Evolutionary conservation across 1,284 basidiomycete species (phyloP), one percentile per base, ranked within the genome.

Genomic region (Entoloma clypeatum): DNA sequence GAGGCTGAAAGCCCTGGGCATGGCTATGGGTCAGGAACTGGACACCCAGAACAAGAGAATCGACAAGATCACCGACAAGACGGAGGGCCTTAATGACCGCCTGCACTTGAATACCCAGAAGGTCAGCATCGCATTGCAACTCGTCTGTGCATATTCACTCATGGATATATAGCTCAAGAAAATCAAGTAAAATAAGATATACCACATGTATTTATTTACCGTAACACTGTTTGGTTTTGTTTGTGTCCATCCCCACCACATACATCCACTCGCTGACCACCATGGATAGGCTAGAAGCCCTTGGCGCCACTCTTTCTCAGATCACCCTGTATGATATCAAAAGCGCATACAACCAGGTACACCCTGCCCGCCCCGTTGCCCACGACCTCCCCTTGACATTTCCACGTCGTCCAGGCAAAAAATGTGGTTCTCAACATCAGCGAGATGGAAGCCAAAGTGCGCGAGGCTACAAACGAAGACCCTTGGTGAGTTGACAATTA

Each of bases 391-490:
- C 16, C 18, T 25, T 38, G 14, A 25, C 27, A 36, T 22, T 10
- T 17, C 23, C 36, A 49, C 28, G 48, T 36, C n/a, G 13, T 14
- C 19, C 41, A 90, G 87, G 86, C 87, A 26, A 90, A 85, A 69
- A 90, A 90, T 63, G 79, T 89, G 51, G 94, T 97, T 11, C 75
- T 98, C 53, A 98, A 98, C 69, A 75, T 97, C 47, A 91, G 86
- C 52, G 95, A 98, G 69, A 96, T 92, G 80, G 96, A 99, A 65
- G 90, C 86, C 11, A 98, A 98, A 67, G 95, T 99, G 21, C 75
- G 82, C 54, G 96, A 99, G 52, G 95, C 96, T 2, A 99, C 96
- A 6, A 99, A 97, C 56, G 93, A 98, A 59, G 96, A 99, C 52
- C 84, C 95, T 42, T 99, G 95, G 95, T 95, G 59, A 52, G 77